These are phyloP conservation scores for Biscogniauxia sp. DNA, from an alignment of 2,329 filamentous ascomycete species.

Conservation along the genomic window DNA sequence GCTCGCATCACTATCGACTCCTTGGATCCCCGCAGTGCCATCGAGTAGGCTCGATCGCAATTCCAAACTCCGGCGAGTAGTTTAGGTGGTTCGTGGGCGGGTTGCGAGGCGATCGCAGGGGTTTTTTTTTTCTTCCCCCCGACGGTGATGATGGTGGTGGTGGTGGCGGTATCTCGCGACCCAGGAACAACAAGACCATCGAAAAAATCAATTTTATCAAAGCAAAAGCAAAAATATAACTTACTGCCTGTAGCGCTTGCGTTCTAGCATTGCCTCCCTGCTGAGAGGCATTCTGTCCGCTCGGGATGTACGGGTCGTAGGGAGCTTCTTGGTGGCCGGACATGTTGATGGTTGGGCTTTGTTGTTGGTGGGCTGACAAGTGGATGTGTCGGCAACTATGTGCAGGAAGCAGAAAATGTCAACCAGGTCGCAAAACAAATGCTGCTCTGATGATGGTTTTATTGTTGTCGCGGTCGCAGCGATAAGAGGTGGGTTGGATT, in stretches of 20 bases:
- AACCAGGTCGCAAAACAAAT: background rate
- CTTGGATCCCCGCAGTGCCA: background rate
- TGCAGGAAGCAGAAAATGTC: background rate
- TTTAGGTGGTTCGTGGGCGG: background rate
- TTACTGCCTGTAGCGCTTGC: slow-evolving; percentile 78
- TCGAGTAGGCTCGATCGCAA: background rate
- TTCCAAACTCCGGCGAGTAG: background rate
- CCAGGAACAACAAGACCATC: slow-evolving; percentile 18
- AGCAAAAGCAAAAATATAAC: slow-evolving; percentile 37
- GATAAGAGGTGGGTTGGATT: slow-evolving; percentile 4
- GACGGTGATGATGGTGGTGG: slow-evolving; percentile 1
- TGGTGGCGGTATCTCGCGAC: slow-evolving; percentile 17
- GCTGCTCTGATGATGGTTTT: slow-evolving; percentile 2
- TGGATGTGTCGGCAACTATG: background rate
- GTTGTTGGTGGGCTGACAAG: slow-evolving; percentile 3
- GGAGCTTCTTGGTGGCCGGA: slow-evolving; percentile 58
- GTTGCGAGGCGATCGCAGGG: background rate
- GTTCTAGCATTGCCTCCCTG: slow-evolving; percentile 51
- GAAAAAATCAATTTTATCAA: slow-evolving; percentile 11
- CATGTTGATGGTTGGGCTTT: slow-evolving; percentile 40
- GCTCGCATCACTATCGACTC: background rate
- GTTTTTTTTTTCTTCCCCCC: background rate
- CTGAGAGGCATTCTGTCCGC: slow-evolving; percentile 52
- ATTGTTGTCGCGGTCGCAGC: slow-evolving; percentile 5
- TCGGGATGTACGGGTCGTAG: slow-evolving; percentile 88